These are phyloP conservation scores for Clausena lansium DNA, from an alignment of 345 rosid genomes.

Conservation along the genomic window DNA sequence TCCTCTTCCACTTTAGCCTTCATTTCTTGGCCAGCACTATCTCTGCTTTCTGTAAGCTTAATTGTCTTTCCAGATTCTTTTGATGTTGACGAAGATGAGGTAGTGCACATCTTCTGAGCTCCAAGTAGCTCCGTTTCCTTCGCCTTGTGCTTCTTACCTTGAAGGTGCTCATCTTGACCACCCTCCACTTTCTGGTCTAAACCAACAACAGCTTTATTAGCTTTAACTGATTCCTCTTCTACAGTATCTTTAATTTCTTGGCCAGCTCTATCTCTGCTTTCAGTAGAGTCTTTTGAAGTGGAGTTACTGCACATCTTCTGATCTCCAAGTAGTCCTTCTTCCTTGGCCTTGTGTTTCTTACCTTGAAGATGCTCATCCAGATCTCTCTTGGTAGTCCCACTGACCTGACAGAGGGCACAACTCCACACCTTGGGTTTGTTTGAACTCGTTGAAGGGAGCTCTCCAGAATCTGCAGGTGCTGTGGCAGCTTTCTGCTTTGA, in stretches of 20 bases:
- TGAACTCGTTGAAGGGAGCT: slow-evolving; percentile 14
- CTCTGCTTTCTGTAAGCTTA: too few species aligned
- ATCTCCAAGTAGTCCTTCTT: background rate
- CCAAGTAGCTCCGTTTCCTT: background rate
- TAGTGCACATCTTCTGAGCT: too few species aligned
- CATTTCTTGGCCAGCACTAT: background rate
- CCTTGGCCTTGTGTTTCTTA: background rate
- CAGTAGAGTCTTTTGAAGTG: too few species aligned
- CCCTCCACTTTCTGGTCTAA: background rate
- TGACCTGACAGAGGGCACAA: slow-evolving; percentile 48
- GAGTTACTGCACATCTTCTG: background rate
- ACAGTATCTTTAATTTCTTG: background rate
- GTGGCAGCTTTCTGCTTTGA: slow-evolving; percentile 41
- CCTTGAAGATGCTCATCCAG: slow-evolving; percentile 19
- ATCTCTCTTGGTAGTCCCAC: slow-evolving; percentile 35
- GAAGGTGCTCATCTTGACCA: background rate
- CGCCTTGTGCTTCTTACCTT: background rate
- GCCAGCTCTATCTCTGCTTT: background rate
- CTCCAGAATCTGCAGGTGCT: slow-evolving; percentile 17
- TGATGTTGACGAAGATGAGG: too few species aligned
- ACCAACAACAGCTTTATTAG: background rate
- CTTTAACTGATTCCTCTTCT: background rate
- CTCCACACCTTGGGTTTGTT: slow-evolving; percentile 43
- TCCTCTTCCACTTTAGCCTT: too few species aligned
- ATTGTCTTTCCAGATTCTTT: too few species aligned